Percentiles rank a stretch among this genome's conserved stretches.
Evolutionary conservation across 2,329 filamentous ascomycete species (phyloP).

Genomic region (Hymenotorrendiella dingleyae): DNA sequence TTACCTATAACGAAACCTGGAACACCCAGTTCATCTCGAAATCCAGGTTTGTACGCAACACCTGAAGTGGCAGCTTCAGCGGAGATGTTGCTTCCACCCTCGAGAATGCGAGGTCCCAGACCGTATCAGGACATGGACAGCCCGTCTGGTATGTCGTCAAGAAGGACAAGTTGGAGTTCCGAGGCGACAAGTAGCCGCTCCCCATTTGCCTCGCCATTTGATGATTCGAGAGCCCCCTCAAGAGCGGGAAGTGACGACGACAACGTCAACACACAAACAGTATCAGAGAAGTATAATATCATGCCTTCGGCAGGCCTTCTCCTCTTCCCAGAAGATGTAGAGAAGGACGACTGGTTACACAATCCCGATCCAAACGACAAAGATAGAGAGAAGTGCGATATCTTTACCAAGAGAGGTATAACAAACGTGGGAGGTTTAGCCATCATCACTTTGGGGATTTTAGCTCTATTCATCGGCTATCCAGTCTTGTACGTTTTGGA

Average conservation of each 20-base stretch:
- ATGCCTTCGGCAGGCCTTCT: constrained; percentile 60
- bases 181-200: constrained; percentile 42
- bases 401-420: constrained; percentile 59
- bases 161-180: constrained; percentile 61
- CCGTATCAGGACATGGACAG: constrained; percentile 44
- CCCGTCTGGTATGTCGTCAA: constrained; percentile 44
- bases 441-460: constrained; percentile 53
- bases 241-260: constrained; percentile 54
- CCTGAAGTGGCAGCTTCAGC: constrained; percentile 32
- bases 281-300: constrained; percentile 69
- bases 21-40: constrained; percentile 11
- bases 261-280: constrained; percentile 64
- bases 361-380: constrained; percentile 63
- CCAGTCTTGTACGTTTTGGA: constrained; percentile 55
- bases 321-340: constrained; percentile 65
- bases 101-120: constrained; percentile 38
- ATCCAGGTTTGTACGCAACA: constrained; percentile 21
- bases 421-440: constrained; percentile 58
- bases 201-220: constrained; percentile 32
- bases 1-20: constrained; percentile 19
- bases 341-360: constrained; percentile 68
- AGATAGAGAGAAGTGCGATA: constrained; percentile 54
- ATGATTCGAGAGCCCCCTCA: constrained; percentile 29
- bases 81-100: constrained; percentile 45
- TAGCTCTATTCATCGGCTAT: constrained; percentile 63